These are phyloP conservation scores for Pythium pectinolyticum DNA, from an alignment of 352 stramenopile genomes.

Conservation along the genomic window DNA sequence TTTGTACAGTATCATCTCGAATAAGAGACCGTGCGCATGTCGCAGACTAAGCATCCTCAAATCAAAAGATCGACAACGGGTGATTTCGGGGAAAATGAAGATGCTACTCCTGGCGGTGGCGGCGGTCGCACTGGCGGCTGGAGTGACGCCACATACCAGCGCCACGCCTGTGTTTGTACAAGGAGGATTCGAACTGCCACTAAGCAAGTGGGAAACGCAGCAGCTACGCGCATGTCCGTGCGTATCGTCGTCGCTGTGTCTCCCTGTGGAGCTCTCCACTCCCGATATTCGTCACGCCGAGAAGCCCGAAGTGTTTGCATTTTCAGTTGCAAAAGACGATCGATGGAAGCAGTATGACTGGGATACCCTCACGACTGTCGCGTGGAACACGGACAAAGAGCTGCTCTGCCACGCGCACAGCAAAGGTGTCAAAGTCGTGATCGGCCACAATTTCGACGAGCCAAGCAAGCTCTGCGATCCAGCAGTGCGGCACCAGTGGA, in stretches of 20 bases:
- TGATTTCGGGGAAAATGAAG: neutral
- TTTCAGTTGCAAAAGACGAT: slow-evolving; percentile 60
- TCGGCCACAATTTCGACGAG: slow-evolving; percentile 81
- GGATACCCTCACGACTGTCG: slow-evolving; percentile 75
- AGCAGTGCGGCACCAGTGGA: slow-evolving; percentile 47
- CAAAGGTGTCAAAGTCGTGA: slow-evolving; percentile 75
- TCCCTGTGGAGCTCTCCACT: slow-evolving; percentile 43
- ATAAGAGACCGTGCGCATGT: slow-evolving; percentile 9
- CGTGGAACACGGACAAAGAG: slow-evolving; percentile 83
- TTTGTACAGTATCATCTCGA: neutral
- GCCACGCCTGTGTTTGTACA: neutral
- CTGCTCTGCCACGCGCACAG: slow-evolving; percentile 79
- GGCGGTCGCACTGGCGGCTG: slow-evolving; percentile 12
- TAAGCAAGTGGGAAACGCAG: slow-evolving; percentile 36
- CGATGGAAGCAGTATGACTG: slow-evolving; percentile 83
- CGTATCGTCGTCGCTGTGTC: slow-evolving; percentile 40
- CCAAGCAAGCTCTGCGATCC: slow-evolving; percentile 60
- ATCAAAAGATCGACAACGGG: neutral
- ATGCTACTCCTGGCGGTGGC: slow-evolving; percentile 18
- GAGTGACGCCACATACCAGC: neutral
- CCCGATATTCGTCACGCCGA: no score
- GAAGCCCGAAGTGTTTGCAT: slow-evolving; percentile 75
- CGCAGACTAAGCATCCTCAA: slow-evolving; percentile 11
- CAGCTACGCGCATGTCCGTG: slow-evolving; percentile 56
- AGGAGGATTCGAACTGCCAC: slow-evolving; percentile 10